Evolutionary conservation across 352 stramenopile species (phyloP), one percentile per base, ranked within the genome.

Genomic region (Phytopythium vexans): DNA sequence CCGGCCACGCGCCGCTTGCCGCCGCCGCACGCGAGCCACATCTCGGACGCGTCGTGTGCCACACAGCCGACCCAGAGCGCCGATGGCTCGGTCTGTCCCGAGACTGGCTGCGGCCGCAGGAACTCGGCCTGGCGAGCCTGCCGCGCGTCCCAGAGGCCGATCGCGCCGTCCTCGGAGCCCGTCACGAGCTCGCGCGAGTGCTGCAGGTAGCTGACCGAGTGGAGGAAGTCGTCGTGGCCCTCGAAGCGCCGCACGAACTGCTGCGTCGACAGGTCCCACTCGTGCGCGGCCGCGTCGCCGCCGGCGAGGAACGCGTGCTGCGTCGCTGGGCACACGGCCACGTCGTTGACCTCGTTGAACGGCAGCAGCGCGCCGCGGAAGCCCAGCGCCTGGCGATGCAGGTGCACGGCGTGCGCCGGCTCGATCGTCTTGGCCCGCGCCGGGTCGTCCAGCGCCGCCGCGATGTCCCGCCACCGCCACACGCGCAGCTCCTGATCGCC

Each of bases 401-500:
- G 64, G 32, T 85, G 69, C 12, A 65, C 65, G 21, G 85, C 53
- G 57, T 88, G 62, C 42, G 80, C 52, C 12, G 81, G 77, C 14
- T 58, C 16, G 5, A 88, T 53, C 44, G 10, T 35, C 16, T 57
- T 57, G 4, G 32, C 49, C 6, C 3, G 44, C 12, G 53, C 53
- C 12, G 67, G 51, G 36, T 77, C 50, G 7, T 67, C 54, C 46
- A 80, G n/a, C 14, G 73, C 76, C n/a, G 53, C 49, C 8, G 70
- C 43, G 42, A 92, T 82, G 34, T 89, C 68, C 40, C 69, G 71
- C 81, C 81, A 92, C n/a, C 60, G 70, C 81, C 81, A 92, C 36
- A 89, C 73, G 11, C 81, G 77, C 58, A 88, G 82, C 45, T 92
- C 81, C 52, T 88, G 78, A 44, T 92, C 81, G n/a, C 78, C 78